Conservation (phyloP, 2,329 filamentous ascomycete genomes). For the Fusarium sp. region DNA sequence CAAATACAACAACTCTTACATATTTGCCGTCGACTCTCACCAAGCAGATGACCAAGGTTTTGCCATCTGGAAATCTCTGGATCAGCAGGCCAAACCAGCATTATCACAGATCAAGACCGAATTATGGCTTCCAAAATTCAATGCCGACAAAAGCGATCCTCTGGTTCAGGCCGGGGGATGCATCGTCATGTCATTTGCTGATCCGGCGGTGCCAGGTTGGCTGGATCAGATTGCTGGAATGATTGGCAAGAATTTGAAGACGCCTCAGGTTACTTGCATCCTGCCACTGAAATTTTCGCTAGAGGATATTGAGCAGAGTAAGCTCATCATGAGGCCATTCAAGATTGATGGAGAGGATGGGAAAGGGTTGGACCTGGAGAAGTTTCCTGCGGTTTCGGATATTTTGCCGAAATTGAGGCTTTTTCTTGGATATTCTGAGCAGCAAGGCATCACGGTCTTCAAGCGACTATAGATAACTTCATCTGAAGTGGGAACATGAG, state of each 20-base stretch:
- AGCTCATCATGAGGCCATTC: background rate
- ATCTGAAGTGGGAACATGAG: rapidly evolving
- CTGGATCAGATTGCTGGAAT: background rate
- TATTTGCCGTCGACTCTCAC: background rate
- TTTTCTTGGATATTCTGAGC: background rate
- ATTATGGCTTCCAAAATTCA: background rate
- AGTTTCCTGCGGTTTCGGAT: background rate
- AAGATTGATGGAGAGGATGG: background rate
- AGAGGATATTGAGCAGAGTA: background rate
- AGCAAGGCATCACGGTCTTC: background rate
- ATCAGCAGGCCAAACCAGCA: background rate
- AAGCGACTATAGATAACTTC: background rate
- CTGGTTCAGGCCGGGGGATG: background rate
- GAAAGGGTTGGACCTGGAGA: background rate
- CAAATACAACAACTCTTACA: background rate
- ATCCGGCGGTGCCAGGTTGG: background rate
- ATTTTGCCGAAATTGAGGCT: background rate
- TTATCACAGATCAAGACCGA: background rate
- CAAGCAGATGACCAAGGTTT: background rate
- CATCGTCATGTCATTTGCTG: background rate
- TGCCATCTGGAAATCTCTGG: background rate
- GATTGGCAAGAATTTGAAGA: background rate
- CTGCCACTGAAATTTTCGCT: background rate
- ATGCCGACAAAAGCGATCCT: background rate
- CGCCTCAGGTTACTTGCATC: slow-evolving; percentile 1